Conservation (phyloP, 805 yeast species). For the Suhomyces emberorum region DNA sequence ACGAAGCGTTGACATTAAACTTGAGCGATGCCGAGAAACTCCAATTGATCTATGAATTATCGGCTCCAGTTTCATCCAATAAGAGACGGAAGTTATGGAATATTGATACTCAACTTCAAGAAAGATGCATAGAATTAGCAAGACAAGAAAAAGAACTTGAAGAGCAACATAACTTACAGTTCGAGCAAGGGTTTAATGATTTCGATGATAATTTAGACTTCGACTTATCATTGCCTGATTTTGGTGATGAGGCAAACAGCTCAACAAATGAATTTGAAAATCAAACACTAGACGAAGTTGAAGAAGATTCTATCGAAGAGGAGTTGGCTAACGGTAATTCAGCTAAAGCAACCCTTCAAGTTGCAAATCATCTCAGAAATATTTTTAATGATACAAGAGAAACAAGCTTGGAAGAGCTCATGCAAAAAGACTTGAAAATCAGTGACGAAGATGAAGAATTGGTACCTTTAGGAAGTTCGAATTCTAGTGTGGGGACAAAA, state of each 20-base stretch:
- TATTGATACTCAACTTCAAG: constrained; percentile 28
- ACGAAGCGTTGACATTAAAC: constrained; percentile 21
- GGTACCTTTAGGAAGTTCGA: constrained; percentile 21
- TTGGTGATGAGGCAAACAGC: constrained; percentile 20
- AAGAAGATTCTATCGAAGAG: constrained; percentile 15
- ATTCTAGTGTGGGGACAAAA: constrained; percentile 9
- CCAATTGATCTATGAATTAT: constrained; percentile 31
- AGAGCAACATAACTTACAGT: constrained; percentile 17
- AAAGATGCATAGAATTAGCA: constrained; percentile 26
- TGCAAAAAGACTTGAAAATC: constrained; percentile 33
- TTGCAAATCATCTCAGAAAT: constrained; percentile 47
- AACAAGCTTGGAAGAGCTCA: constrained; percentile 36
- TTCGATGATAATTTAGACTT: constrained; percentile 21
- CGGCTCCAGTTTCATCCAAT: constrained; percentile 21
- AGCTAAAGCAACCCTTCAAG: constrained; percentile 49
- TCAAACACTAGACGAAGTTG: constrained; percentile 7
- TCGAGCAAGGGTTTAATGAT: constrained; percentile 12
- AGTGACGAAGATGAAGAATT: constrained; percentile 9
- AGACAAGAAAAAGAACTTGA: constrained; percentile 19
- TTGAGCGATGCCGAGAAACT: constrained; percentile 32
- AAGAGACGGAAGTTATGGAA: constrained; percentile 32
- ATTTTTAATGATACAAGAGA: constrained; percentile 21
- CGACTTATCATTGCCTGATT: constrained; percentile 24
- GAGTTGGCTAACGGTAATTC: constrained; percentile 25
- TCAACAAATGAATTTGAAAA: constrained; percentile 10